Evolutionary conservation across 1,284 basidiomycete genomes (phyloP), one percentile per base, ranked within the genome.

Genomic region (Cryptococcus depauperatus): DNA sequence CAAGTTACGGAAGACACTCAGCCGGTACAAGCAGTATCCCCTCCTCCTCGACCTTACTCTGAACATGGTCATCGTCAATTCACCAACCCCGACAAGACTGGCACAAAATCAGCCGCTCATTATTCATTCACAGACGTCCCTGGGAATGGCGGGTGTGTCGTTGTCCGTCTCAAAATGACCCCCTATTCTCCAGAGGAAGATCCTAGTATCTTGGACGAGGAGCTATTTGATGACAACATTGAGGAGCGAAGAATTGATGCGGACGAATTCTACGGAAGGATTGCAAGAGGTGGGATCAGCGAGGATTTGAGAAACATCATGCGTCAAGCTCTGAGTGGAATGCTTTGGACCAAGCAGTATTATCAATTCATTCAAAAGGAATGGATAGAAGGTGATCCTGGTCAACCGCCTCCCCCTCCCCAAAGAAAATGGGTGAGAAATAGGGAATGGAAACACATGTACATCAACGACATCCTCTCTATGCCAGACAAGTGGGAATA

Each of bases 401-500:
- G 85, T 16, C 93, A 97, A 70, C 93, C 93, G 4, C 79, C 89
- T 14, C 93, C 93, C 2, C 93, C 93, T 13, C 82, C 87, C 1
- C 85, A 87, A 63, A 78, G 93, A 52, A 91, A 92, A 71, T 75
- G 76, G 58, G 76, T 93, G 48, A 77, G 91, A 51, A 98, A 97
- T 71, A 77, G 76, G 69, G 85, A 90, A 58, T 96, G 91, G 91
- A 83, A 81, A 52, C 93, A 98, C 71, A 77, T 98, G 74, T 83
- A 97, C 69, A 84, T 92, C 52, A 87, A 88, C 50, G 93, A 98
- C 68, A 82, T 98, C 54, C 77, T 98, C 37, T 95, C 91, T 8
- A 97, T 98, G 93, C 93, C 93, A 8, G 93, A 97, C 74, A 97
- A 97, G 82, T 97, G 93, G 93, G 93, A 98, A 71, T 95, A 93